Evolutionary conservation across 1,284 basidiomycete species (phyloP).

Genomic region (Ustilago vetiveriae): DNA sequence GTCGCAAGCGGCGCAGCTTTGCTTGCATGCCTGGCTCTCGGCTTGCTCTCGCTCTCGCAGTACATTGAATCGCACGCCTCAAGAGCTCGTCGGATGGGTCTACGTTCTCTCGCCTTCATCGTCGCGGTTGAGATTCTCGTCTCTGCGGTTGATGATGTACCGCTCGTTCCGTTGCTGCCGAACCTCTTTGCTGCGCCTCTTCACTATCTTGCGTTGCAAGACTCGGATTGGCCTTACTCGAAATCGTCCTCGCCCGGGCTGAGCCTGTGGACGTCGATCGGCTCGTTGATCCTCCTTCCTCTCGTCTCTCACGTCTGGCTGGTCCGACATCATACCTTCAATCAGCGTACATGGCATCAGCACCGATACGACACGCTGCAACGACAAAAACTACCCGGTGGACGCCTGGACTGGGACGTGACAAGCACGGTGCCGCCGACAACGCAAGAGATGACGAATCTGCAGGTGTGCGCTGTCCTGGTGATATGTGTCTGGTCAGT

Average conservation of each 20-base stretch:
- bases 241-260: not conserved
- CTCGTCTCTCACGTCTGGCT: conserved; percentile 32
- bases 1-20: not conserved
- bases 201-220: conserved; percentile 19
- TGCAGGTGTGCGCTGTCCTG: conserved; percentile 38
- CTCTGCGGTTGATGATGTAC: conserved; percentile 17
- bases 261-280: not conserved
- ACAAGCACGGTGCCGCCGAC: conserved; percentile 8
- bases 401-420: conserved; percentile 43
- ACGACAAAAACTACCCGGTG: conserved; percentile 31
- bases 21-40: conserved; percentile 30
- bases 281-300: conserved; percentile 18
- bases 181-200: not conserved
- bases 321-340: conserved; percentile 28
- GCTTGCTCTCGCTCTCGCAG: conserved; percentile 34
- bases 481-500: conserved; percentile 35
- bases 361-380: conserved; percentile 36
- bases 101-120: conserved; percentile 12
- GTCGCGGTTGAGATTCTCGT: conserved; percentile 2
- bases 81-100: conserved; percentile 20
- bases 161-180: conserved; percentile 24
- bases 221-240: conserved; percentile 25
- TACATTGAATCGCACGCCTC: conserved; percentile 40
- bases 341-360: conserved; percentile 27
- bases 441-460: conserved; percentile 24